Evolutionary conservation across 2,329 filamentous ascomycete species (phyloP), one percentile per base, ranked within the genome.

Genomic region (Ophiocordyceps camponoti-saundersi): DNA sequence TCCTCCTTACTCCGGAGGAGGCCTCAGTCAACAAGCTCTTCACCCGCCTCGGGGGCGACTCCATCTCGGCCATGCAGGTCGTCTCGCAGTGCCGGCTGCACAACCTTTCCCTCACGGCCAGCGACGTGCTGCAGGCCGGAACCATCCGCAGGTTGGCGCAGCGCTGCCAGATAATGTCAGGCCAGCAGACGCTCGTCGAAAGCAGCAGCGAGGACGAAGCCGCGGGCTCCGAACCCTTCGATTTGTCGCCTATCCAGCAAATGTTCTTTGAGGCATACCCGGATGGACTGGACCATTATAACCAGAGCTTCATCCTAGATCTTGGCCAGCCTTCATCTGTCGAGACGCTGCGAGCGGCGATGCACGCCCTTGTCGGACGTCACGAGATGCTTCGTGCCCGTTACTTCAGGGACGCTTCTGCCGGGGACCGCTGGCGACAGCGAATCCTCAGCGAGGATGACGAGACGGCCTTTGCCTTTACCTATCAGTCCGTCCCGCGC

Each of bases 201-300:
- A 34, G 15, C 5, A 36, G 39, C 12, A 36, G 39, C 15, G 21
- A 43, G 1, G 49, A 47, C 7, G 49, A 51, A 1, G 51, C 53
- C 6, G 45, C 50, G 2, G 45, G 53, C 8, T 52, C 63, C 34
- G 53, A 52, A 15, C 53, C 53, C 0, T 72, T 69, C 47, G 53
- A 55, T 0, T 52, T 72, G 2, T 66, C 67, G 0, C 69, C 69
- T 0, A 64, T 71, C 20, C 69, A 71, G 48, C 55, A 60, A 20
- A 55, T 69, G 39, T 68, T 67, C 48, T 67, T 71, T 47, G 61
- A 45, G 39, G 66, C 47, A 50, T 62, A 20, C 49, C 47, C 6
- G 0, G 53, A 40, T 2, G 61, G 60, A 3, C 55, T 53, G 7
- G 44, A 64, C 18, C 63, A 64, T 22, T 68, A 68, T 55, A 70